Evolutionary conservation across 352 stramenopile species (phyloP), one percentile per base, ranked within the genome.

Genomic region (Blastocystis sp.): DNA sequence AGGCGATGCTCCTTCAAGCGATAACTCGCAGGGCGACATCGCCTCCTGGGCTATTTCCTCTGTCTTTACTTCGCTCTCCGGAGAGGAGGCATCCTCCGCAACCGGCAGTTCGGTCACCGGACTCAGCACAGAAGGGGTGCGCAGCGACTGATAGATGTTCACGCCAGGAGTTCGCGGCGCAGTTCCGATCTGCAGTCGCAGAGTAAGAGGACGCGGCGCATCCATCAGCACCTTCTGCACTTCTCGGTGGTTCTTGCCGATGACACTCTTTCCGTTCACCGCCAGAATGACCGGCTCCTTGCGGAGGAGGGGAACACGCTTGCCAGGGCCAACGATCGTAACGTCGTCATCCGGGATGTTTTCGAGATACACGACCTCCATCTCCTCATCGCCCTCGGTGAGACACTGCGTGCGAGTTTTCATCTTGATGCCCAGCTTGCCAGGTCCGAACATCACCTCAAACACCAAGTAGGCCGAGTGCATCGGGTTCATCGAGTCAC

Each of bases 371-470:
- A 81, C 70, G 8, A 81, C 43, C 13, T 81, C 70, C 2, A 81
- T 65, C 39, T 62, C 20, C 70, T 81, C 45, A 20, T 81, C 39
- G 54, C 39, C 39, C 70, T 81, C 70, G 8, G 70, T 20, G 9
- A 81, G 43, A 20, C 39, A 81, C 43, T 81, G 70, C n/a, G 53
- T 64, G 39, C 70, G 70, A 34, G 37, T 81, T 24, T 81, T 81
- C 70, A 88, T 76, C 64, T 88, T 76, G 43, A 88, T 76, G 53
- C 76, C 76, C 13, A 88, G 20, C 53, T 37, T 88, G 1, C 76
- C 76, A 16, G 76, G 76, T 30, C 76, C 76, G 53, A 88, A 88
- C 30, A 76, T 81, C 0, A 88, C 76, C 53, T 88, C 76, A 41
- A 88, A 88, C 13, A 88, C 76, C 0, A 88, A 43, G 34, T 88